Evolutionary conservation across 306 rosid species (phyloP).

Genomic region (Vicia faba): DNA sequence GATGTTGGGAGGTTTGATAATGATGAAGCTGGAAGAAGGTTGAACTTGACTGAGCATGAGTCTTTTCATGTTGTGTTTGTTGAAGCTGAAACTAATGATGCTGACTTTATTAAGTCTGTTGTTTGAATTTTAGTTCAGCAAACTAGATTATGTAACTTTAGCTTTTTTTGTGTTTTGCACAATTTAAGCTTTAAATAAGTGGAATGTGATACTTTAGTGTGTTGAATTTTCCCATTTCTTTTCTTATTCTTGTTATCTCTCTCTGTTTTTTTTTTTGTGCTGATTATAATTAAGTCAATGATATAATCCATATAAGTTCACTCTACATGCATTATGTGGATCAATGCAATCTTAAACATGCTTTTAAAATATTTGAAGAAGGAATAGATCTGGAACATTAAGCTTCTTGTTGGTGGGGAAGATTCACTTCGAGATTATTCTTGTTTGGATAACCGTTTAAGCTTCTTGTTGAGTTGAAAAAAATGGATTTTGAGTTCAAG

Average conservation of each 20-base stretch:
- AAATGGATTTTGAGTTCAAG: too few species aligned
- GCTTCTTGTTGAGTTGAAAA: too few species aligned
- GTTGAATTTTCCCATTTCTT: neutral
- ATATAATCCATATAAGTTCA: too few species aligned
- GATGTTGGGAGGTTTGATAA: slow-evolving; percentile 29
- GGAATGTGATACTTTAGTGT: neutral
- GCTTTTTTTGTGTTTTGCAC: neutral
- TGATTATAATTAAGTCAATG: too few species aligned
- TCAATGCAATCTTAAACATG: too few species aligned
- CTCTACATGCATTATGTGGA: too few species aligned
- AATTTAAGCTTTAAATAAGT: neutral
- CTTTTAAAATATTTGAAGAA: too few species aligned
- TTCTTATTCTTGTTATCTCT: neutral
- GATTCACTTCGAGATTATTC: too few species aligned
- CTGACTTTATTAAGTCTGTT: slow-evolving; percentile 14
- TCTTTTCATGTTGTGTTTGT: neutral
- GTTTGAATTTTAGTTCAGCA: neutral
- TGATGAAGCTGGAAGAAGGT: slow-evolving; percentile 8
- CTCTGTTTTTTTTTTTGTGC: too few species aligned
- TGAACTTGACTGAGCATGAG: slow-evolving; percentile 28
- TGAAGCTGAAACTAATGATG: neutral
- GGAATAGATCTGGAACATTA: too few species aligned
- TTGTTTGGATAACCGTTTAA: too few species aligned
- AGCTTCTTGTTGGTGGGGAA: too few species aligned
- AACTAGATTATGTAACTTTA: neutral